A percentile compares a stretch with the other conserved stretches of the same genome.
Conservation (phyloP, 2,329 filamentous ascomycete genomes). For the Sordariomycetes sp. region DNA sequence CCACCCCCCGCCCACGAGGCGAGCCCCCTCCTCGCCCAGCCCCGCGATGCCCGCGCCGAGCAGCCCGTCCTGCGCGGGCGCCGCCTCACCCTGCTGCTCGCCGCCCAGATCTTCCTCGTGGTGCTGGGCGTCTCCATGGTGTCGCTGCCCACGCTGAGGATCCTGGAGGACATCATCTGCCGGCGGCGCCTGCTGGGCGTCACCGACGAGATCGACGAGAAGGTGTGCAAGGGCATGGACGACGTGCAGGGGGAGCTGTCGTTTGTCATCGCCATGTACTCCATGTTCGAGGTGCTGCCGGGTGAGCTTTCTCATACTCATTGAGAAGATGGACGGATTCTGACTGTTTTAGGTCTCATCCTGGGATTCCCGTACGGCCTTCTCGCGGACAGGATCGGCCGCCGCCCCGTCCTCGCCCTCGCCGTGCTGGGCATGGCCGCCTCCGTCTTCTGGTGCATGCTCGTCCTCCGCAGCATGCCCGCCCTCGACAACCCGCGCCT, state of each 20-base stretch:
- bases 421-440: constrained; percentile 5
- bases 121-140: background rate
- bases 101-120: background rate
- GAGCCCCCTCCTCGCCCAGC: background rate
- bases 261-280: background rate
- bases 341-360: background rate
- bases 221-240: background rate
- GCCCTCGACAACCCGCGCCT: constrained; percentile 2
- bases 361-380: background rate
- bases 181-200: constrained; percentile 52
- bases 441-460: constrained; percentile 3
- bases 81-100: background rate
- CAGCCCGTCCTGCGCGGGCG: background rate
- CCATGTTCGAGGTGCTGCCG: constrained; percentile 1
- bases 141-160: background rate
- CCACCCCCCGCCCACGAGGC: background rate
- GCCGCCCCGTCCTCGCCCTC: constrained; percentile 6
- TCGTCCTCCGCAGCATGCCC: background rate
- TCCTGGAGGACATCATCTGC: constrained; percentile 3
- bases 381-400: constrained; percentile 4
- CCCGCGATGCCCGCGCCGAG: background rate
- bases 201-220: constrained; percentile 38
- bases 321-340: background rate
- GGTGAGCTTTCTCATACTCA: background rate
- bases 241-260: constrained; percentile 1